Base-by-base conservation (phyloP, 176 grass and related monocot species). In the Chrysopogon serrulatus region DNA sequence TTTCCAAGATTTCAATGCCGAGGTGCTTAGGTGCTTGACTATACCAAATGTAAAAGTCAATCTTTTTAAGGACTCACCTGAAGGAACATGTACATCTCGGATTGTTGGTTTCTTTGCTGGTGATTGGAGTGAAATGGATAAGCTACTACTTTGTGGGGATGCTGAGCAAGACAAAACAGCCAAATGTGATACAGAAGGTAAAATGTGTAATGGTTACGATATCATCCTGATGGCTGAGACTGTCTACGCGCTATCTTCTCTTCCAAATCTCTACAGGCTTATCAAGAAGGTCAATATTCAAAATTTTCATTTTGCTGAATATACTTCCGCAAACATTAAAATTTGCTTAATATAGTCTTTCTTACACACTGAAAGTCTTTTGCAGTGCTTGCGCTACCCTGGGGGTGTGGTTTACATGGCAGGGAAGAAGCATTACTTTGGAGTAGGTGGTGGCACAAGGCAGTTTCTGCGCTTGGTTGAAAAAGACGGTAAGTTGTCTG, bases 211-310 rank as follows among this genome's bases (percentile, higher is more conserved):
- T 71, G 91, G 93, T 43, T 99, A 99, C 27, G 84, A 99, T 87
- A 74, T 99, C 42, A 99, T 99, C 81, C 89, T 99, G 77, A 99
- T 99, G 96, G 91, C 96, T 68, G 93, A 99, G 62, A 99, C 96
- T 78, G 77, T 99, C 5, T 96, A 99, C 76, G 89, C 86, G 18
- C 43, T 95, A 68, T 89, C 91, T 85, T 99, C 93, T 37, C 86
- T 99, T 45, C 41, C 80, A 61, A 86, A 78, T 85, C 93, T 99
- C 67, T 99, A 92, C 75, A 30, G 18, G 27, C 93, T 92, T 48
- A 84, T 95, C 74, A 99, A 96, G 75, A 94, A 93, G 91, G 96
- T 94, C 61, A 69, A 45, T 34, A 42, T 83, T 65, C 31, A 21
- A 47, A 69, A 64, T 49, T 17, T 67, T 66, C 9, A 19, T 72